A percentile compares a stretch with the other conserved stretches of the same genome.
These are phyloP conservation scores for Rubia yunnanensis DNA, from an alignment of 257 asterid genomes.

Conservation along the genomic window DNA sequence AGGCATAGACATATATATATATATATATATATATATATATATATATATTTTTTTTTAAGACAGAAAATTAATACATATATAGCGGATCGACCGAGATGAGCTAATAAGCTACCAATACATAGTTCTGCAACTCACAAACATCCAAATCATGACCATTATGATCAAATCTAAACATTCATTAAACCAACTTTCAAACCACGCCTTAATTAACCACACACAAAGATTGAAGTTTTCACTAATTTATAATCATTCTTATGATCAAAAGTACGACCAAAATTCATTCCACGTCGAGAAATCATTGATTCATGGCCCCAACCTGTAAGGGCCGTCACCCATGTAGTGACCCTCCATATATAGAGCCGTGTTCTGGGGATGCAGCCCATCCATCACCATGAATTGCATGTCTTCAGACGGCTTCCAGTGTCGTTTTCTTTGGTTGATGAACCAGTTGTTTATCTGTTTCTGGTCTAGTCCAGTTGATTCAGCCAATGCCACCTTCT, in stretches of 20 bases:
- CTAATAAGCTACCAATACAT: slow-evolving; percentile 2
- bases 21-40: too few species aligned
- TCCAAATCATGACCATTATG: slow-evolving; percentile 3
- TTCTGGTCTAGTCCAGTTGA: slow-evolving; percentile 91
- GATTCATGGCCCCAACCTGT: slow-evolving; percentile 56
- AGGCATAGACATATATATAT: too few species aligned
- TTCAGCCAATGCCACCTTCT: slow-evolving; percentile 89
- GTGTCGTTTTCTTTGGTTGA: slow-evolving; percentile 87
- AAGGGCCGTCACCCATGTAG: slow-evolving; percentile 72
- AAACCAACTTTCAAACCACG: background rate
- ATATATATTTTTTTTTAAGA: too few species aligned
- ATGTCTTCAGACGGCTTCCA: slow-evolving; percentile 97
- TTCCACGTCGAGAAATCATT: background rate
- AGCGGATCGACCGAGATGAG: background rate
- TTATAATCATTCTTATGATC: background rate
- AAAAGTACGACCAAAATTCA: background rate
- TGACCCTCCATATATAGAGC: slow-evolving; percentile 85
- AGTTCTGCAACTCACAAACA: background rate
- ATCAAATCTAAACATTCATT: background rate
- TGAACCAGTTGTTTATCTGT: slow-evolving; percentile 93
- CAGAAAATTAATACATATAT: background rate
- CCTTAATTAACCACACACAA: background rate
- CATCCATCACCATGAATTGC: slow-evolving; percentile 96
- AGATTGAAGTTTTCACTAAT: background rate
- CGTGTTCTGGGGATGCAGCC: slow-evolving; percentile 62